phyloP scores from a whole-genome alignment of 2,329 filamentous ascomycete species.

The Pseudopyrenochaeta lycopersici region DNA sequence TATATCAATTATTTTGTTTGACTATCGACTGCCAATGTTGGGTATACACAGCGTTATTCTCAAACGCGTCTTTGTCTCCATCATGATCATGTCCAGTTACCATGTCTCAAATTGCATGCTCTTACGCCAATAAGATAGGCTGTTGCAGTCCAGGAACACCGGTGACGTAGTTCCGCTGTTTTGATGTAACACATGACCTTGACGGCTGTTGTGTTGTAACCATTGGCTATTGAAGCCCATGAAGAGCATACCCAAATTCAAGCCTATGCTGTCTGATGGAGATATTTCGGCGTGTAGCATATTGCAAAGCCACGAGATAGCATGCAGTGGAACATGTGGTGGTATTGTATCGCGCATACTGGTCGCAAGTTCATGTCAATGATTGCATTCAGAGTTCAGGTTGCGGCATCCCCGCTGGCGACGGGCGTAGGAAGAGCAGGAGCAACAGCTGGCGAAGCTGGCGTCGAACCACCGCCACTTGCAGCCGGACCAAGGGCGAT shows the following conservation, averaged over 20 bases:
- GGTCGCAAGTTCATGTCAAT: constrained; percentile 4
- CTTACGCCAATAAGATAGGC: not conserved
- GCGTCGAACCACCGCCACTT: constrained; percentile 15
- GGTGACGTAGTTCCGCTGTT: not conserved
- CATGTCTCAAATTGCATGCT: not conserved
- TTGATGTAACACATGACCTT: not conserved
- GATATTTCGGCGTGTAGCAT: not conserved
- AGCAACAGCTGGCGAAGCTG: constrained; percentile 12
- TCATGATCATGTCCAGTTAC: not conserved
- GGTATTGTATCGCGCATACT: not conserved
- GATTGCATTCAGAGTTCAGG: not conserved
- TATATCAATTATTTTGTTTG: not conserved
- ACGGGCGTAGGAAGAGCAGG: constrained; percentile 13
- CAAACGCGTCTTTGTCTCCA: not conserved
- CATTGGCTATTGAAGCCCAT: too few species aligned
- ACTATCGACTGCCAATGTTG: not conserved
- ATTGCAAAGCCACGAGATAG: not conserved
- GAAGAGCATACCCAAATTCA: too few species aligned
- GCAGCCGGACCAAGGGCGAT: constrained; percentile 14
- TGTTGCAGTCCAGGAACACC: too few species aligned
- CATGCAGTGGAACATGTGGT: not conserved
- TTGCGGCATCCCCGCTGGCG: constrained; percentile 12
- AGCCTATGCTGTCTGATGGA: not conserved
- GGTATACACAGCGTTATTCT: not conserved
- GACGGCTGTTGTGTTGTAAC: not conserved